phyloP scores from a whole-genome alignment of 331 rosid genomes.

The Acacia pycnantha region DNA sequence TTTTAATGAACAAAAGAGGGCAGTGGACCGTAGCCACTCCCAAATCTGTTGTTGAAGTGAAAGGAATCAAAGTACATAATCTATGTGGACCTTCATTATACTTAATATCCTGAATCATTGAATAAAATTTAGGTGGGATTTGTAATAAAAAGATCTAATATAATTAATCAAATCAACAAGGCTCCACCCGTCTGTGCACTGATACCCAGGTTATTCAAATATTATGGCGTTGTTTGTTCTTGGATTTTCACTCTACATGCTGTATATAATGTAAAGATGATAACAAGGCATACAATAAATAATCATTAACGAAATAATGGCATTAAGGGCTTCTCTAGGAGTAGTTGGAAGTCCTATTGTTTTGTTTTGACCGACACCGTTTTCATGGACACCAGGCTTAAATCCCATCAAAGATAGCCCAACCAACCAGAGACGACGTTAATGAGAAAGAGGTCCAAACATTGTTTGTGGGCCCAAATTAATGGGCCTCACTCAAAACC shows the following conservation, averaged over 20 bases:
- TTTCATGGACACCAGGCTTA: background rate
- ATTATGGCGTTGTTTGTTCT: too few species aligned
- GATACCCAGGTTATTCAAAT: background rate
- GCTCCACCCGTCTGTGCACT: background rate
- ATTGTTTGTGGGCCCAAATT: background rate
- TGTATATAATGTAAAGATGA: too few species aligned
- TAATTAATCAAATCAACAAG: background rate
- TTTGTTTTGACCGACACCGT: too few species aligned
- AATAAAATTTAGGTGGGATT: too few species aligned
- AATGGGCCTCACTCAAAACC: background rate
- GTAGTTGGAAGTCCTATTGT: too few species aligned
- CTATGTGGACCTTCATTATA: background rate
- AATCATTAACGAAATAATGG: too few species aligned
- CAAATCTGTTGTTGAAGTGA: slow-evolving; percentile 2
- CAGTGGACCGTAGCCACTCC: too few species aligned
- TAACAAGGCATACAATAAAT: too few species aligned
- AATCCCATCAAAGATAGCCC: background rate
- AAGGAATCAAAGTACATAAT: background rate
- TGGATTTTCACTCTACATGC: too few species aligned
- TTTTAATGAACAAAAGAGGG: too few species aligned
- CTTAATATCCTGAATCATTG: background rate
- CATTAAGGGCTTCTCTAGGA: too few species aligned
- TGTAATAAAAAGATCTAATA: background rate
- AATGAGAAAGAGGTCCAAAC: background rate
- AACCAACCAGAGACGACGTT: background rate